Evolutionary conservation across 176 grass and related monocot species (phyloP).

Genomic region (Leersia perrieri): DNA sequence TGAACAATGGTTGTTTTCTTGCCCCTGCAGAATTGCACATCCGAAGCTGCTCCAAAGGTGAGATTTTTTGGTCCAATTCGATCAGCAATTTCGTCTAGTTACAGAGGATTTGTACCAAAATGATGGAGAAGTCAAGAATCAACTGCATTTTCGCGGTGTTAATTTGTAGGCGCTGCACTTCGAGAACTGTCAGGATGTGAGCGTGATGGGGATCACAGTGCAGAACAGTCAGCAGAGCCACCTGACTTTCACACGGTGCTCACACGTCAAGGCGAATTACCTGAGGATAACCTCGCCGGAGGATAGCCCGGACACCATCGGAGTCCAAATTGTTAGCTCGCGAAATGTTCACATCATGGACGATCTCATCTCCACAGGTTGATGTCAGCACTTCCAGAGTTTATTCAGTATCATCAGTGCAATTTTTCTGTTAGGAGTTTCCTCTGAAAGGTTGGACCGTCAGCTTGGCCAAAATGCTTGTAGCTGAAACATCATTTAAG

Average conservation of each 20-base stretch:
- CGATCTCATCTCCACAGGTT: constrained; percentile 55
- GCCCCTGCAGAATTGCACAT: constrained; percentile 32
- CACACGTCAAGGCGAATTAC: constrained; percentile 39
- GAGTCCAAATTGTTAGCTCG: constrained; percentile 59
- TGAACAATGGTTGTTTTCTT: neutral
- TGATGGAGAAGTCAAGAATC: neutral
- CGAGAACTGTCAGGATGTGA: constrained; percentile 48
- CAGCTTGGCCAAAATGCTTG: neutral
- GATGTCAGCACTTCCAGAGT: neutral
- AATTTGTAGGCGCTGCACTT: constrained; percentile 62
- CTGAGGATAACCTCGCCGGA: constrained; percentile 68
- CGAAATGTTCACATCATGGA: constrained; percentile 47
- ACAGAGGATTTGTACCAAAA: neutral
- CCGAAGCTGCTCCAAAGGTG: constrained; percentile 42
- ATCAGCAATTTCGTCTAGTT: neutral
- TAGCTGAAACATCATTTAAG: neutral
- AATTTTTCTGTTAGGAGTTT: neutral
- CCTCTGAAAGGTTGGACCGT: neutral
- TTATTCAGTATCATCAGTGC: neutral
- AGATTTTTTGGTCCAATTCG: neutral
- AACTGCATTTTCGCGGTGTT: neutral
- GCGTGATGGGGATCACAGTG: constrained; percentile 47
- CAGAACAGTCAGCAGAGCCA: constrained; percentile 63
- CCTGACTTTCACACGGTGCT: constrained; percentile 62
- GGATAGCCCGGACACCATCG: constrained; percentile 70